Conservation (phyloP, 129 eudicot species). For the Deinandra increscens region DNA sequence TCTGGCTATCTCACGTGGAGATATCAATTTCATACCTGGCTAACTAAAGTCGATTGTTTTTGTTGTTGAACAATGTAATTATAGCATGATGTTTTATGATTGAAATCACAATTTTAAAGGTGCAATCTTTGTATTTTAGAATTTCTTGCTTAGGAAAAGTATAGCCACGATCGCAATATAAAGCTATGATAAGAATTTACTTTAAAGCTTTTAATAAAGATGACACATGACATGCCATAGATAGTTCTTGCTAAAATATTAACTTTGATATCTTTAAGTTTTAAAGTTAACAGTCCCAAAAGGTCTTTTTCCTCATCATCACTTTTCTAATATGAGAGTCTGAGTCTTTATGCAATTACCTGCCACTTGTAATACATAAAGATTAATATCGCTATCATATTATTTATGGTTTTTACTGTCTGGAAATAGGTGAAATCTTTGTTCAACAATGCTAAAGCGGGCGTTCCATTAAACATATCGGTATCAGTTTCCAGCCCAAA, state of each 20-base stretch:
- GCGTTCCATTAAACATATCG: slow-evolving; percentile 54
- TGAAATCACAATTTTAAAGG: neutral
- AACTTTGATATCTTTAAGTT: neutral
- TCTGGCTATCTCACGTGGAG: neutral
- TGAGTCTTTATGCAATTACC: neutral
- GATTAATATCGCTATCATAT: neutral
- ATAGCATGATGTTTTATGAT: slow-evolving; percentile 11
- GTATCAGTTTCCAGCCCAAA: slow-evolving; percentile 67
- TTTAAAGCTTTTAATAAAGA: neutral
- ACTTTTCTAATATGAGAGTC: neutral
- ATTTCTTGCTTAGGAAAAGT: neutral
- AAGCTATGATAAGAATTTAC: neutral
- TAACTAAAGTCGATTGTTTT: neutral
- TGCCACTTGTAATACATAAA: neutral
- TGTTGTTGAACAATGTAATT: neutral
- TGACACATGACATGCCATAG: neutral
- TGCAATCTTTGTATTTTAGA: neutral
- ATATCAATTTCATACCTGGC: neutral
- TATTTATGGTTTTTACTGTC: slow-evolving; percentile 16
- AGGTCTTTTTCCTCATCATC: neutral
- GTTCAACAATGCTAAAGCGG: slow-evolving; percentile 76
- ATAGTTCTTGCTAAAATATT: neutral
- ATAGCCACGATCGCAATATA: neutral
- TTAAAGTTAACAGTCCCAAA: neutral
- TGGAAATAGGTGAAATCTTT: slow-evolving; percentile 66